Percentiles rank a stretch among this genome's conserved stretches.
Evolutionary conservation across 2,329 filamentous ascomycete species (phyloP).

Genomic region (Huntiella bhutanensis): DNA sequence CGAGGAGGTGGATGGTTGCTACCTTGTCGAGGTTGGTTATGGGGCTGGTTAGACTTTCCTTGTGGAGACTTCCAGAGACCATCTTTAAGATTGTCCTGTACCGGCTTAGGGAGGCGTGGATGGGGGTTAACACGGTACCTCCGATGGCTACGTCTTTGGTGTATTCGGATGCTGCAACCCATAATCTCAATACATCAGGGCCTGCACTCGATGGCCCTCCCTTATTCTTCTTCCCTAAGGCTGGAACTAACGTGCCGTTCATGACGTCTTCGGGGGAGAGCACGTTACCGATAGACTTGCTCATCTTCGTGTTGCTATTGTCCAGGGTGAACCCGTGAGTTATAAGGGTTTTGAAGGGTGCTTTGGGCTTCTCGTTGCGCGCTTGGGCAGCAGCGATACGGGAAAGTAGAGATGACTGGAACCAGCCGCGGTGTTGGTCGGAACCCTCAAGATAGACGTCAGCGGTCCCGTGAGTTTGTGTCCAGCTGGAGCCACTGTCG

Average conservation of each 20-base stretch:
- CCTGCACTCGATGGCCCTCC: constrained; percentile 35
- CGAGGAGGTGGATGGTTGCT: constrained; percentile 53
- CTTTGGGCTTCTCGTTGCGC: constrained; percentile 13
- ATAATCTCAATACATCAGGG: constrained; percentile 70
- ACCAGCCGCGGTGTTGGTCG: constrained; percentile 96
- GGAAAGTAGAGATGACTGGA: constrained; percentile 87
- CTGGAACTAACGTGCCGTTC: constrained; percentile 58
- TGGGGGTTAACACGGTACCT: constrained; percentile 52
- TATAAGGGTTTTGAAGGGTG: constrained; percentile 77
- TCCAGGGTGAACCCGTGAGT: constrained; percentile 94
- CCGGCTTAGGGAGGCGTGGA: constrained; percentile 63
- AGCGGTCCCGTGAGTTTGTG: constrained; percentile 34
- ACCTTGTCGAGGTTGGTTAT: constrained; percentile 51
- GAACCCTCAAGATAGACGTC: constrained; percentile 88
- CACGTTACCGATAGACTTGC: constrained; percentile 84
- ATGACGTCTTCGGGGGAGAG: constrained; percentile 70
- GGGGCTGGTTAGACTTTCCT: constrained; percentile 30
- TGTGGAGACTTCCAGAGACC: constrained; percentile 56
- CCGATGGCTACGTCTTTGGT: constrained; percentile 74
- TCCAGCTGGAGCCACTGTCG: constrained; percentile 93
- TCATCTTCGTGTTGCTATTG: constrained; percentile 88
- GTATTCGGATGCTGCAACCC: constrained; percentile 84
- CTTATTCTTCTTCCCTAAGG: constrained; percentile 35
- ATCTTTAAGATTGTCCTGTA: constrained; percentile 83
- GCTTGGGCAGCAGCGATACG: constrained; percentile 37